Conservation (phyloP, 108 stramenopile genomes). For the Aureococcus anophagefferens region DNA sequence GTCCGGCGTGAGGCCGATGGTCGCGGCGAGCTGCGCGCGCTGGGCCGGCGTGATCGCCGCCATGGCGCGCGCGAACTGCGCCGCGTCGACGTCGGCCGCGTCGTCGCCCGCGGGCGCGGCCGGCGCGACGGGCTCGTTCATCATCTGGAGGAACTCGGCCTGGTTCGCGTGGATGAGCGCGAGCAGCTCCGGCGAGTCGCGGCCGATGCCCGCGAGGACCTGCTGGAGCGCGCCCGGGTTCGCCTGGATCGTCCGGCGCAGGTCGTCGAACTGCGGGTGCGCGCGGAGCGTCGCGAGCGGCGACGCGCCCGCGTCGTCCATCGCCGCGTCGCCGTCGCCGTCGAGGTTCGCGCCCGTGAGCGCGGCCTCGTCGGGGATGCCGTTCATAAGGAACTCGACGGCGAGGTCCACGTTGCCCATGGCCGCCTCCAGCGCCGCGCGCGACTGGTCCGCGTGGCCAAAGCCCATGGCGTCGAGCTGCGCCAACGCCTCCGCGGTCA, state of each 20-base stretch:
- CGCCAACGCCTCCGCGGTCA: conserved; percentile 39
- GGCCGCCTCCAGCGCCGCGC: conserved; percentile 81
- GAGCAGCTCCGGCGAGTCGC: conserved; percentile 77
- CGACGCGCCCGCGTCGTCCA: background rate
- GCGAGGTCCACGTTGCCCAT: conserved; percentile 87
- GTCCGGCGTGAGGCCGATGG: conserved; percentile 82
- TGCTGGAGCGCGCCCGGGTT: conserved; percentile 75
- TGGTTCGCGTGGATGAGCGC: conserved; percentile 85
- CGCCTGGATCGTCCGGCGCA: conserved; percentile 77
- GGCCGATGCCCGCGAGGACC: conserved; percentile 81
- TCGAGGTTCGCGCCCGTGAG: background rate
- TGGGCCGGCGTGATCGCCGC: conserved; percentile 71
- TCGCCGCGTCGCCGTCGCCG: too few relatives aligned
- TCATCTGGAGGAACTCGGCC: conserved; percentile 79
- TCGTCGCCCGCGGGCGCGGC: conserved; percentile 14
- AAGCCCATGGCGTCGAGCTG: conserved; percentile 74
- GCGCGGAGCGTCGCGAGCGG: conserved; percentile 68
- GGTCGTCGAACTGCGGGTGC: conserved; percentile 86
- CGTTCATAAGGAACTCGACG: conserved; percentile 91
- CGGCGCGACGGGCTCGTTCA: conserved; percentile 89
- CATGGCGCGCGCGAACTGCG: conserved; percentile 72
- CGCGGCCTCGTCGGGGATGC: conserved; percentile 64
- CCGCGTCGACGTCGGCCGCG: conserved; percentile 25
- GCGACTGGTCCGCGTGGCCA: conserved; percentile 58
- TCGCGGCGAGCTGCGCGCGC: conserved; percentile 73